Conservation (phyloP, 169 alveolate genomes). For the Plasmodium gonderi region DNA sequence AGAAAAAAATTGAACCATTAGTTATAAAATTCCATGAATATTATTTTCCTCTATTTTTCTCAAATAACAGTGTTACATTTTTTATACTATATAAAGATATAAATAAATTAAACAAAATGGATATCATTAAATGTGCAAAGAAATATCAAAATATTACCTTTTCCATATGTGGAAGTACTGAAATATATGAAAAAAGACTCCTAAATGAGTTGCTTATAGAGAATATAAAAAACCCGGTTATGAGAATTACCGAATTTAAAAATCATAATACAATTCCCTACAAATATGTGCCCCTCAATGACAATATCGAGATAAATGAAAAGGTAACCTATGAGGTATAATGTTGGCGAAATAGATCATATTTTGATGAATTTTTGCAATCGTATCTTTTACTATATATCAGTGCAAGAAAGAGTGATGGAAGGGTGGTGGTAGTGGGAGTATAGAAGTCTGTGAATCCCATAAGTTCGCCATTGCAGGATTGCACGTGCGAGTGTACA, state of each 20-base stretch:
- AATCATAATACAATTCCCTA: slow-evolving; percentile 25
- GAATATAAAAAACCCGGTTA: slow-evolving; percentile 20
- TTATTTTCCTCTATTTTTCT: slow-evolving; percentile 30
- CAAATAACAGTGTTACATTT: slow-evolving; percentile 14
- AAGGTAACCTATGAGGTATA: slow-evolving; percentile 14
- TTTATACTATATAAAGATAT: slow-evolving; percentile 61
- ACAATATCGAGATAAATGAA: slow-evolving; percentile 60
- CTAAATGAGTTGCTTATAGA: slow-evolving; percentile 64
- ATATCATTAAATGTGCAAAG: slow-evolving; percentile 65
- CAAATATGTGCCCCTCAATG: slow-evolving; percentile 38
- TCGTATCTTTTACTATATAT: no score
- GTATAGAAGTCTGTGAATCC: no score
- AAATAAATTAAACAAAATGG: slow-evolving; percentile 32
- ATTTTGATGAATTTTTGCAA: no score
- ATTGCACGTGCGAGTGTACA: not conserved
- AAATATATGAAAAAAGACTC: slow-evolving; percentile 49
- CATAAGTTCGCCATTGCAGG: not conserved
- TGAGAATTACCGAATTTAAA: slow-evolving; percentile 71
- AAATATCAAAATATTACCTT: slow-evolving; percentile 38
- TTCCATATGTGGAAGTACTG: slow-evolving; percentile 9
- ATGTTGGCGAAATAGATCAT: no score
- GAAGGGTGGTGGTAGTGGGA: no score
- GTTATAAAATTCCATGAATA: slow-evolving; percentile 54
- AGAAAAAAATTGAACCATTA: slow-evolving; percentile 45
- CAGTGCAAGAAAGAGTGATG: no score